These are phyloP conservation scores for Apocynum venetum DNA, from an alignment of 257 asterid genomes.

Conservation along the genomic window DNA sequence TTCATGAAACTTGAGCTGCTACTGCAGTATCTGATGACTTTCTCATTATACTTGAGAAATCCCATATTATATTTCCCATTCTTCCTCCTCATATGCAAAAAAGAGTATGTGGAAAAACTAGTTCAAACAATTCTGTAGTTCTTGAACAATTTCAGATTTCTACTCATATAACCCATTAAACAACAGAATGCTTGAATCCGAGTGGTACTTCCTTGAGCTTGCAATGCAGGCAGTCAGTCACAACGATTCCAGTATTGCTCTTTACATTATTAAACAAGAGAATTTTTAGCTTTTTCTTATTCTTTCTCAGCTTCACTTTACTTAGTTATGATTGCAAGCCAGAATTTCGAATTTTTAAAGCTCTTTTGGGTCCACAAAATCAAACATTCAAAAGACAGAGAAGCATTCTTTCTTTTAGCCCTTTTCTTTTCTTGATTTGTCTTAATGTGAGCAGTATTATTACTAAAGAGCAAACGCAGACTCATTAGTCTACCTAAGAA, in stretches of 20 bases:
- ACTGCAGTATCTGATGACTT: not conserved
- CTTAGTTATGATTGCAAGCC: not conserved
- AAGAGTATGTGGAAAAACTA: too few relatives aligned
- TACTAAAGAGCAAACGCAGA: not conserved
- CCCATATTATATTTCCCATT: not conserved
- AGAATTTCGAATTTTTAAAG: not conserved
- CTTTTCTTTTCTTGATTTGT: not conserved
- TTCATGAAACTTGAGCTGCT: not conserved
- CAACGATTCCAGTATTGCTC: not conserved
- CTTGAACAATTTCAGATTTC: not conserved
- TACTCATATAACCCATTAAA: not conserved
- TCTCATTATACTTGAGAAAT: not conserved
- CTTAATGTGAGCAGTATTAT: not conserved
- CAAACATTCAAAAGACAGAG: not conserved
- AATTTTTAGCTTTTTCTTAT: conserved; percentile 12
- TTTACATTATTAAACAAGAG: conserved; percentile 6
- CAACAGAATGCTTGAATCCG: not conserved
- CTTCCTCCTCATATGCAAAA: not conserved
- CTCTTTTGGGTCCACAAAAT: conserved; percentile 21
- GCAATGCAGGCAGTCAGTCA: not conserved
- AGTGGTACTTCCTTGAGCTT: not conserved
- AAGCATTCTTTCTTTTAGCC: not conserved
- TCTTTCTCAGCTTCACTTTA: conserved; percentile 1
- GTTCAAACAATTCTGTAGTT: too few relatives aligned
- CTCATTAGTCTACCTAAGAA: not conserved